Percentiles rank a stretch among this genome's conserved stretches.
phyloP scores from a whole-genome alignment of 768 basidiomycete species.

The Russula dissimulans region DNA sequence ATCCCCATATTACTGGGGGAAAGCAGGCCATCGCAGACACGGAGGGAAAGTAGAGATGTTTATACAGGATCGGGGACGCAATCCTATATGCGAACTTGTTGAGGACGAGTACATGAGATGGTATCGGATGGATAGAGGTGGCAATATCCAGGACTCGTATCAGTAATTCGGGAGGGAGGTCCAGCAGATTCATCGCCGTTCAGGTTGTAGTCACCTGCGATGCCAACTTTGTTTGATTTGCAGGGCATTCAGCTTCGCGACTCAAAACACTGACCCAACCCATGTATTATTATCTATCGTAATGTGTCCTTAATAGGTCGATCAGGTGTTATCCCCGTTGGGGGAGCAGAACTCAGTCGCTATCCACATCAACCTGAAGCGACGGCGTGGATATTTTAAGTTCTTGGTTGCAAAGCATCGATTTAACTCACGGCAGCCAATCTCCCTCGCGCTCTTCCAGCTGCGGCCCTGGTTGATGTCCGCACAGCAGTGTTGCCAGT shows the following conservation, averaged over 20 bases:
- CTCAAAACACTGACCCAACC: too few relatives aligned
- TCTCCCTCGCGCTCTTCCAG: slow-evolving; percentile 55
- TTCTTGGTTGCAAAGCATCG: not conserved
- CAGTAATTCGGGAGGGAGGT: slow-evolving; percentile 15
- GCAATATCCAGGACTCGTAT: not conserved
- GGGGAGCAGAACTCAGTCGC: slow-evolving; percentile 12
- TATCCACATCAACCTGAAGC: slow-evolving; percentile 20
- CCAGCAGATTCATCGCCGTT: not conserved
- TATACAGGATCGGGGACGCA: slow-evolving; percentile 10
- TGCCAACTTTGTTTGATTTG: too few relatives aligned
- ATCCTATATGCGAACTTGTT: slow-evolving; percentile 10
- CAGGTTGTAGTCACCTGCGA: too few relatives aligned
- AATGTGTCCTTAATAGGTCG: not conserved
- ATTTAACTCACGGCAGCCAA: slow-evolving; percentile 39
- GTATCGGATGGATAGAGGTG: slow-evolving; percentile 8
- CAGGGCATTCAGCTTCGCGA: too few relatives aligned
- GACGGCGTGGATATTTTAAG: not conserved
- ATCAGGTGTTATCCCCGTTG: not conserved
- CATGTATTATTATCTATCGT: too few relatives aligned
- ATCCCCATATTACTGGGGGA: slow-evolving; percentile 7
- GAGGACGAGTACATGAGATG: slow-evolving; percentile 15
- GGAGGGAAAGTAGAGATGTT: slow-evolving; percentile 8
- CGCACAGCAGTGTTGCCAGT: slow-evolving; percentile 32
- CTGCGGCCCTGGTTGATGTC: slow-evolving; percentile 53
- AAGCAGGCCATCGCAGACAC: slow-evolving; percentile 5